Base-by-base conservation (phyloP, 495 filamentous ascomycete species). In the Margaritispora aquatica region DNA sequence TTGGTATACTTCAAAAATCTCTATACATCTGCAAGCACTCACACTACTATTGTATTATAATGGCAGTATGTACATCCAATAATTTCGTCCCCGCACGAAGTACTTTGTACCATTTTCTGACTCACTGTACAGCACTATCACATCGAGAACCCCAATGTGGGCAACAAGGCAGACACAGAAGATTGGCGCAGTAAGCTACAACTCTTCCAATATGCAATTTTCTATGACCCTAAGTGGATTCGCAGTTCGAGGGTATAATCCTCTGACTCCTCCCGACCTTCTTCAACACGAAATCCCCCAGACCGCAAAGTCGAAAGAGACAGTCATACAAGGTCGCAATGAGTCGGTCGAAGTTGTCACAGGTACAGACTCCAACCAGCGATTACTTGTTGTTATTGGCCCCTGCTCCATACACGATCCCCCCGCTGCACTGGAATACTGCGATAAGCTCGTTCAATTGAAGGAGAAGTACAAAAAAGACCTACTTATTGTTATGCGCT, bases 341-440 rank as follows among this genome's bases (percentile, higher is more conserved):
- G 93, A 96, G 70, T 83, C 90, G 36, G 88, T 85, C 51, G 82
- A 84, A 9, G 76, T 97, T 53, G 87, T 96, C 58, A 86, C 92
- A 50, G 89, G 87, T 55, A 86, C 73, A 50, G 93, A 97, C 68
- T 73, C 82, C 27, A 83, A 84, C 63, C 74, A 86, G 54, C 84
- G 94, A 29, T 80, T 99, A 11, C 78, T 99, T 57, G 94, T 99
- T 53, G 85, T 99, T 64, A 84, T 97, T 57, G 95, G 95, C 0
- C 95, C 95, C 2, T 99, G 95, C 80, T 96, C 90, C 17, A 96
- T 99, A 66, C 95, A 99, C 77, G 95, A 99, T 70, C 94, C 95
- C 20, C 74, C 83, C 41, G 88, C 92, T 64, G 95, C 95, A 27
- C 78, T 96, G 55, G 91, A 96, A 70, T 99, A 99, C 83, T 94